phyloP scores from a whole-genome alignment of 225 moss, liverwort and hornwort genomes.

The Anthoceros angustus region DNA sequence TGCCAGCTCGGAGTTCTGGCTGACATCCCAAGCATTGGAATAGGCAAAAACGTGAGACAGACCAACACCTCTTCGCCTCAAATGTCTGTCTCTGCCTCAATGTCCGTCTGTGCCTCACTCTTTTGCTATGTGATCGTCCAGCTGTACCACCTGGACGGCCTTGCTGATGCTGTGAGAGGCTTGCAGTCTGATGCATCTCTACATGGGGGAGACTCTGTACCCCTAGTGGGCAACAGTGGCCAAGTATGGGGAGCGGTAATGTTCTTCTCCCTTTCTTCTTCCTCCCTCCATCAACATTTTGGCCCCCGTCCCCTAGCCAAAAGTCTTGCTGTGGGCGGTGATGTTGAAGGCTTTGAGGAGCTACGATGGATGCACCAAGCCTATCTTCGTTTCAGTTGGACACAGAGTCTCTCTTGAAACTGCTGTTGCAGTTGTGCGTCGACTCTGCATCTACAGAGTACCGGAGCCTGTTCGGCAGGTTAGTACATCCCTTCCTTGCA shows the following conservation, averaged over 20 bases:
- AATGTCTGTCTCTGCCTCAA: constrained; percentile 1
- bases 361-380: constrained; percentile 72
- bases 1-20: constrained; percentile 89
- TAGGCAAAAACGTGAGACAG: constrained; percentile 75
- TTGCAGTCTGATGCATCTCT: constrained; percentile 45
- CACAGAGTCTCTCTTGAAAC: constrained; percentile 78
- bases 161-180: constrained; percentile 63
- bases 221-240: constrained; percentile 70
- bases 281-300: background rate
- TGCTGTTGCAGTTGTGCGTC: constrained; percentile 57
- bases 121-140: constrained; percentile 17
- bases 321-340: background rate
- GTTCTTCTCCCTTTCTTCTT: constrained; percentile 1
- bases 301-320: background rate
- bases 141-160: constrained; percentile 85
- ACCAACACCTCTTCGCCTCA: constrained; percentile 3
- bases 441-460: constrained; percentile 62
- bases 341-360: constrained; percentile 62
- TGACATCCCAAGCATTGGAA: constrained; percentile 81
- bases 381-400: constrained; percentile 72
- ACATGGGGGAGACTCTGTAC: constrained; percentile 50
- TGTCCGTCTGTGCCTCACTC: constrained; percentile 4
- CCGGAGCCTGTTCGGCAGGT: constrained; percentile 99
- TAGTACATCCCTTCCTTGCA: constrained; percentile 5
- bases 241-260: constrained; percentile 79